Evolutionary conservation across 805 yeast species (phyloP), one percentile per base, ranked within the genome.

Genomic region (Millerozyma miso): DNA sequence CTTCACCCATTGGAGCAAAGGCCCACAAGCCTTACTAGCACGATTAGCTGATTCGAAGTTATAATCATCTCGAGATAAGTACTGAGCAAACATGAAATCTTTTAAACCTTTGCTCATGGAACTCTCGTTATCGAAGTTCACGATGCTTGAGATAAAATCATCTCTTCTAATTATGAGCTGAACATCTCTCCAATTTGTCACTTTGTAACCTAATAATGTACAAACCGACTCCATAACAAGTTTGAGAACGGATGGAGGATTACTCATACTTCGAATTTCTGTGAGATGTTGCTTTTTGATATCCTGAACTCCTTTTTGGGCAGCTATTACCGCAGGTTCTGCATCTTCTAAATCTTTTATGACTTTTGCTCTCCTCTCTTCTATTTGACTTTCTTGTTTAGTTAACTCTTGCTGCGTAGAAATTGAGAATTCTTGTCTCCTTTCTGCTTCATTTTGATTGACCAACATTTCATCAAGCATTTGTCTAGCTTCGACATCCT

Each of bases 1-100:
- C 41, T 74, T 73, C 0, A 89, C 90, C 98, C 98, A 91, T 47
- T 81, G 82, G 15, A 85, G 56, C 31, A 91, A 65, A 0, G 98
- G 98, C 0, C 97, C 98, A 66, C 97, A 88, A 0, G 97, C 97
- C 55, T 86, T 88, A 60, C 95, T 85, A 3, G 98, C 98, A 33
- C 97, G 70, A 52, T 85, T 79, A 0, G 88, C 96, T 0, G 85
- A 65, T 38, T 83, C 89, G 52, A 65, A 84, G 33, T 77, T 87
- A 58, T 77, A 90, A 40, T 79, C 83, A 0, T 81, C 76, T 41
- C 80, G 67, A 0, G 82, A 67, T 8, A 90, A 61, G 53, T 85
- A 91, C 1, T 68, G 70, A 1, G 59, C 49, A 33, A 81, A 81
- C 81, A 91, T 79, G 41, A 63, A 69, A 0, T 63, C 52, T 29